Percentiles rank a stretch among this genome's conserved stretches.
phyloP scores from a whole-genome alignment of 2,329 filamentous ascomycete species.

The Pyricularia grisea region DNA sequence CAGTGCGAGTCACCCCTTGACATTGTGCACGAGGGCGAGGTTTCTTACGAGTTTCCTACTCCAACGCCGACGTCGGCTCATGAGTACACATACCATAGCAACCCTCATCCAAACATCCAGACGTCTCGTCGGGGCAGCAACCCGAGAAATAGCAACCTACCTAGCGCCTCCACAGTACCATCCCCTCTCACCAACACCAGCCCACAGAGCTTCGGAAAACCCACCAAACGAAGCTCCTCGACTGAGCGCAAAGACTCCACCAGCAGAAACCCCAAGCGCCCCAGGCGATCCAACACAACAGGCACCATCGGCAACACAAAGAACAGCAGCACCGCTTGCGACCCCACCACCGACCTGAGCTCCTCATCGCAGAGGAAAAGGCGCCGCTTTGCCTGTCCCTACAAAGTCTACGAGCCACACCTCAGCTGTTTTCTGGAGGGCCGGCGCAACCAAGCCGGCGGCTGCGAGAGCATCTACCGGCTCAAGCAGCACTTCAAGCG shows the following conservation, averaged over 20 bases:
- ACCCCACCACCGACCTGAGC: not conserved
- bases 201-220: not conserved
- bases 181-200: not conserved
- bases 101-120: not conserved
- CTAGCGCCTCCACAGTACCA: not conserved
- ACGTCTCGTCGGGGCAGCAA: not conserved
- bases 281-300: not conserved
- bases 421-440: constrained; percentile 1
- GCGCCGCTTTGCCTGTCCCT: constrained; percentile 2
- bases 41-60: not conserved
- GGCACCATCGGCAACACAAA: not conserved
- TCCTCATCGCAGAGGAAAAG: not conserved
- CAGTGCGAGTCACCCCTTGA: not conserved
- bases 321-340: not conserved
- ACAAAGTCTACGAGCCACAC: not conserved
- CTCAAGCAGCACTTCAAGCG: constrained; percentile 6
- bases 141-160: not conserved
- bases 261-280: not conserved
- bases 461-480: constrained; percentile 3
- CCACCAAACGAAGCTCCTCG: not conserved
- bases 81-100: not conserved
- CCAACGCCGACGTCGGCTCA: not conserved
- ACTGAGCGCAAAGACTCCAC: not conserved
- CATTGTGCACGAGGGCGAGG: not conserved
- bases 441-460: not conserved